A percentile compares a stretch with the other conserved stretches of the same genome.
Conservation (phyloP, 1,284 basidiomycete species). For the Moesziomyces globuligerus region DNA sequence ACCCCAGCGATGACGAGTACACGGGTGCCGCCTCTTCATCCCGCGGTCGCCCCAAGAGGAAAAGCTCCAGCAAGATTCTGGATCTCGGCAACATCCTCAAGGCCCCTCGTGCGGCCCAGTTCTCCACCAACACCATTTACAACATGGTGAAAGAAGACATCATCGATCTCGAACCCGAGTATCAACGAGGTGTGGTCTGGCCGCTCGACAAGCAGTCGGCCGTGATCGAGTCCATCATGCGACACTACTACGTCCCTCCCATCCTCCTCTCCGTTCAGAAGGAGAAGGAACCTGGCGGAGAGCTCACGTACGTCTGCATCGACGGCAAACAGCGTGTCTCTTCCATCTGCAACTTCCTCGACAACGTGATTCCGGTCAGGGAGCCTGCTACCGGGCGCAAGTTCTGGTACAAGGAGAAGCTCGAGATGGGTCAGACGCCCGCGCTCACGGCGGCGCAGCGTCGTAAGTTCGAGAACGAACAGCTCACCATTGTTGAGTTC, state of each 20-base stretch:
- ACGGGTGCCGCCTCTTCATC: conserved; percentile 4
- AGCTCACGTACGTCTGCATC: conserved; percentile 43
- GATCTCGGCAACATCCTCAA: conserved; percentile 37
- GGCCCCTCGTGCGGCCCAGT: conserved; percentile 30
- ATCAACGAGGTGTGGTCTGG: conserved; percentile 58
- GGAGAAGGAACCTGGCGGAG: conserved; percentile 7
- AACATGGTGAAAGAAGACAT: conserved; percentile 35
- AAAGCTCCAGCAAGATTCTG: conserved; percentile 49
- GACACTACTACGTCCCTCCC: conserved; percentile 56
- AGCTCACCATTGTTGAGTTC: conserved; percentile 46
- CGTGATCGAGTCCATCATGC: conserved; percentile 54
- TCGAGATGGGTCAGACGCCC: conserved; percentile 15
- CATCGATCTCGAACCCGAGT: conserved; percentile 55
- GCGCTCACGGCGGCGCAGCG: conserved; percentile 29
- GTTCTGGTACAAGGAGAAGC: conserved; percentile 48
- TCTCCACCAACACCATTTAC: conserved; percentile 28
- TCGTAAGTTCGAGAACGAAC: conserved; percentile 49
- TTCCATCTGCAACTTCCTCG: conserved; percentile 44
- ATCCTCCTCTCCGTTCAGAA: conserved; percentile 42
- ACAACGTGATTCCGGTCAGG: conserved; percentile 42
- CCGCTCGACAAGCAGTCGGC: conserved; percentile 45
- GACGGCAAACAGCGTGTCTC: conserved; percentile 58
- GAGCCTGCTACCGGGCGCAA: conserved; percentile 28
- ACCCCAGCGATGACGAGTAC: conserved; percentile 19
- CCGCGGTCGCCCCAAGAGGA: conserved; percentile 4